Evolutionary conservation across 2,329 filamentous ascomycete species (phyloP).

Genomic region (Trichophyton verrucosum): DNA sequence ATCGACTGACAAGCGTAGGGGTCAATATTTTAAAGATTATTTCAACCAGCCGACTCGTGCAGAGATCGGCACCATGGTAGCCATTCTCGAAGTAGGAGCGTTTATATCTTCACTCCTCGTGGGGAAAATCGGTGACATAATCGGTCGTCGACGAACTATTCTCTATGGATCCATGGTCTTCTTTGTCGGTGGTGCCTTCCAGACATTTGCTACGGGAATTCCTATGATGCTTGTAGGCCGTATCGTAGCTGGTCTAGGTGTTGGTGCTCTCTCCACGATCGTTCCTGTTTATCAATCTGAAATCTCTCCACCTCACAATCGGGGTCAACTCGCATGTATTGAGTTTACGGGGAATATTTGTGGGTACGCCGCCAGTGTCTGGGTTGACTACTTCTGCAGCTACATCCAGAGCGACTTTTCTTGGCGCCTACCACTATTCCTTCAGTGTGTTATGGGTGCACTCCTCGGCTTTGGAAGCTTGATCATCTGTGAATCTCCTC

Average conservation of each 20-base stretch:
- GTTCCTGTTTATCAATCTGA: slow-evolving; percentile 91
- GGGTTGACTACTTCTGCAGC: slow-evolving; percentile 96
- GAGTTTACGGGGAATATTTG: slow-evolving; percentile 97
- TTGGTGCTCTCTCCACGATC: slow-evolving; percentile 81
- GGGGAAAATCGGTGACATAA: slow-evolving; percentile 78
- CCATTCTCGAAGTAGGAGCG: slow-evolving; percentile 87
- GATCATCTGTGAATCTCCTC: slow-evolving; percentile 89
- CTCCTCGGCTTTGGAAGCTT: slow-evolving; percentile 76
- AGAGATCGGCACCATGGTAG: slow-evolving; percentile 92
- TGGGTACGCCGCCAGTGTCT: slow-evolving; percentile 90
- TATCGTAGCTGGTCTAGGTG: slow-evolving; percentile 71
- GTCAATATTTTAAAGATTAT: slow-evolving; percentile 77
- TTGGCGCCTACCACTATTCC: slow-evolving; percentile 77
- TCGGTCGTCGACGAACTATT: slow-evolving; percentile 80
- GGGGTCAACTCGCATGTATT: slow-evolving; percentile 90
- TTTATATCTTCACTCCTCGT: slow-evolving; percentile 80
- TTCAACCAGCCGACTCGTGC: slow-evolving; percentile 80
- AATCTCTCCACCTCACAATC: slow-evolving; percentile 90
- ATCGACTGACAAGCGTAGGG: slow-evolving; percentile 33
- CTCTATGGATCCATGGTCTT: slow-evolving; percentile 89
- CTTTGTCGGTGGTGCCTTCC: slow-evolving; percentile 67
- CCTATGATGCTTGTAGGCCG: slow-evolving; percentile 76
- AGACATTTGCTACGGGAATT: slow-evolving; percentile 71
- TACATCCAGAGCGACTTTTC: slow-evolving; percentile 75
- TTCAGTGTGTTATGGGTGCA: slow-evolving; percentile 91